Evolutionary conservation across 352 stramenopile species (phyloP), one percentile per base, ranked within the genome.

Genomic region (Globisporangium cederbergense): DNA sequence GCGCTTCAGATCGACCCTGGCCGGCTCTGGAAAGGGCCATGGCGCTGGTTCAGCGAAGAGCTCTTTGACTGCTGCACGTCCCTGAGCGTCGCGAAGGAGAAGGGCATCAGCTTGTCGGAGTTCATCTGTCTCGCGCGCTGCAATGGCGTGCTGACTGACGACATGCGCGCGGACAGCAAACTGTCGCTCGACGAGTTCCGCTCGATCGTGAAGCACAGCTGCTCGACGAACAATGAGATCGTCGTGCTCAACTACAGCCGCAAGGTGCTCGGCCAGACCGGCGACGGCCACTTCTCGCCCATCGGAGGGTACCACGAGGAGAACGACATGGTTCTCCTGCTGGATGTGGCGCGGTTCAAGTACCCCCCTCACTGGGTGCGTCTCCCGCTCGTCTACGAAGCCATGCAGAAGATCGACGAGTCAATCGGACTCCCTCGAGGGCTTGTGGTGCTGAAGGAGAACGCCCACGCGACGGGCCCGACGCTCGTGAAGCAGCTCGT

Each of bases 291-390:
- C 72, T 99, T 99, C 70, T 98, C 89, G 32, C 97, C 97, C 14
- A 92, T 99, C 62, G 97, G 88, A 53, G 96, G 93, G 2, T 99
- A 98, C 74, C 84, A 98, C 72, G 74, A 76, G 52, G 79, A 78
- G 68, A 82, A 85, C 11, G 95, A 98, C 49, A 90, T 92, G 79
- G 92, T 98, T 43, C 75, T 99, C 13, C 83, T 99, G 38, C 78
- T 99, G 62, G 97, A 99, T 68, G 96, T 97, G 10, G 94, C 96
- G 32, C 76, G 93, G 18, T 98, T 98, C 81, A 98, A 98, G 75
- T 98, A 99, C 72, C 88, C 95, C 30, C 96, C 96, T 40, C 82
- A 91, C 64, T 91, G 83, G 83, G 77, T 91, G 30, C 77, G 79
- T 46, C 71, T 91, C 30, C 77, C 75, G 8, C 62, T 68, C 4